Evolutionary conservation across 1,284 basidiomycete genomes (phyloP).

Genomic region (Malassezia dermatis): DNA sequence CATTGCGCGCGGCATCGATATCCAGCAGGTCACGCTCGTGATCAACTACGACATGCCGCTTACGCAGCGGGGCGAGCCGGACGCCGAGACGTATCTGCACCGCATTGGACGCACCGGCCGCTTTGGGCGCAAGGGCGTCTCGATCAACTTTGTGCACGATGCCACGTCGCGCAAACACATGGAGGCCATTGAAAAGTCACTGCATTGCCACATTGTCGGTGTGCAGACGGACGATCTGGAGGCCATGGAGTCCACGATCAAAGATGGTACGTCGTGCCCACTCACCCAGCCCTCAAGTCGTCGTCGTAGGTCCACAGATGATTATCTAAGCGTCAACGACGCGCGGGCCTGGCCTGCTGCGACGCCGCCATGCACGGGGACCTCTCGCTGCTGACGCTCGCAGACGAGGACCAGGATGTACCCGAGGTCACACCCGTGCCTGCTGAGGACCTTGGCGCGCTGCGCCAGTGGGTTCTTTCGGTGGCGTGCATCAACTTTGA

Average conservation of each 20-base stretch:
- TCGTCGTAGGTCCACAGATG: conserved; percentile 6
- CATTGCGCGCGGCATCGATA: conserved; percentile 94
- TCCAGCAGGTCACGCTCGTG: conserved; percentile 77
- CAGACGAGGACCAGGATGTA: not conserved
- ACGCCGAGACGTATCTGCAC: conserved; percentile 95
- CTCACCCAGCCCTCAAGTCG: conserved; percentile 20
- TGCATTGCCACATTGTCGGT: conserved; percentile 37
- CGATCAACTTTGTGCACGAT: conserved; percentile 48
- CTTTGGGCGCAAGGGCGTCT: conserved; percentile 46
- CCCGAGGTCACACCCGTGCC: not conserved
- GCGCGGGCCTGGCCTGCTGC: not conserved
- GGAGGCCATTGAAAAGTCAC: conserved; percentile 40
- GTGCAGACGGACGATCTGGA: conserved; percentile 45
- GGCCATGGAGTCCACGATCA: conserved; percentile 45
- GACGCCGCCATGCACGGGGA: conserved; percentile 7
- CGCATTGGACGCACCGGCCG: conserved; percentile 62
- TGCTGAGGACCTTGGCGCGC: conserved; percentile 21
- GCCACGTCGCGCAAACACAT: conserved; percentile 39
- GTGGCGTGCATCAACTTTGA: conserved; percentile 44
- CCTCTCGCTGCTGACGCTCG: conserved; percentile 9
- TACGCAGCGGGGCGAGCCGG: conserved; percentile 57
- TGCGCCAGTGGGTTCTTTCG: conserved; percentile 44
- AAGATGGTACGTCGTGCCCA: conserved; percentile 20
- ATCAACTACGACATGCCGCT: conserved; percentile 85
- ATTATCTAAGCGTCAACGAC: not conserved